A percentile compares a stretch with the other conserved stretches of the same genome.
phyloP scores from a whole-genome alignment of 192 early-diverging fungal genomes.

The Backusella sp. region DNA sequence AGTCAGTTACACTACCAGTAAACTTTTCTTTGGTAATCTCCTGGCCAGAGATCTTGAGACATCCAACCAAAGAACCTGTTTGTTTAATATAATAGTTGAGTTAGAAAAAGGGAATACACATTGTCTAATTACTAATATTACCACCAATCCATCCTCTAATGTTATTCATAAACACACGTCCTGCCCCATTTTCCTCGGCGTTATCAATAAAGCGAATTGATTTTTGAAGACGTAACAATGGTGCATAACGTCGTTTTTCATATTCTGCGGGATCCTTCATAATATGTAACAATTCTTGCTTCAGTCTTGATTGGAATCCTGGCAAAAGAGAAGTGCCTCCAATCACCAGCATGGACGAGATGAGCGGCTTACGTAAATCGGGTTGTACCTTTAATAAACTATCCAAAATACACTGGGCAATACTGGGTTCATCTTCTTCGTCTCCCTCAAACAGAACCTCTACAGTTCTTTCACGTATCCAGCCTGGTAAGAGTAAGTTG shows the following conservation, averaged over 20 bases:
- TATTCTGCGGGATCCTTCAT: constrained; percentile 40
- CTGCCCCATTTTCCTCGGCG: constrained; percentile 27
- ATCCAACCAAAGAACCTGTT: constrained; percentile 69
- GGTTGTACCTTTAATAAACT: constrained; percentile 58
- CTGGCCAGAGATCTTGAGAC: constrained; percentile 67
- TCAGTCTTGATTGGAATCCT: constrained; percentile 60
- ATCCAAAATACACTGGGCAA: constrained; percentile 57
- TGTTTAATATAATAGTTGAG: background rate
- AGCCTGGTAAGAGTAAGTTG: constrained; percentile 67
- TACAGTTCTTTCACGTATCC: constrained; percentile 79
- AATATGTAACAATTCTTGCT: constrained; percentile 56
- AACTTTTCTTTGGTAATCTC: constrained; percentile 70
- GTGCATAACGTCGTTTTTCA: constrained; percentile 47
- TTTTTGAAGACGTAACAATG: constrained; percentile 44
- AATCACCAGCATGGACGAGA: constrained; percentile 63
- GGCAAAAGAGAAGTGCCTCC: constrained; percentile 80
- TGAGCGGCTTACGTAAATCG: constrained; percentile 69
- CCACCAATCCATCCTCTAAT: constrained; percentile 81
- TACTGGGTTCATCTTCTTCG: constrained; percentile 54
- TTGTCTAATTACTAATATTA: background rate
- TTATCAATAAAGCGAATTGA: constrained; percentile 59
- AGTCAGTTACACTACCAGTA: constrained; percentile 62
- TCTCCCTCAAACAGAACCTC: constrained; percentile 78
- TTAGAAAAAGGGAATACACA: background rate
- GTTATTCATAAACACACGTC: constrained; percentile 65